Evolutionary conservation across 768 basidiomycete genomes (phyloP), one percentile per base, ranked within the genome.

Genomic region (Tricholomella constricta): DNA sequence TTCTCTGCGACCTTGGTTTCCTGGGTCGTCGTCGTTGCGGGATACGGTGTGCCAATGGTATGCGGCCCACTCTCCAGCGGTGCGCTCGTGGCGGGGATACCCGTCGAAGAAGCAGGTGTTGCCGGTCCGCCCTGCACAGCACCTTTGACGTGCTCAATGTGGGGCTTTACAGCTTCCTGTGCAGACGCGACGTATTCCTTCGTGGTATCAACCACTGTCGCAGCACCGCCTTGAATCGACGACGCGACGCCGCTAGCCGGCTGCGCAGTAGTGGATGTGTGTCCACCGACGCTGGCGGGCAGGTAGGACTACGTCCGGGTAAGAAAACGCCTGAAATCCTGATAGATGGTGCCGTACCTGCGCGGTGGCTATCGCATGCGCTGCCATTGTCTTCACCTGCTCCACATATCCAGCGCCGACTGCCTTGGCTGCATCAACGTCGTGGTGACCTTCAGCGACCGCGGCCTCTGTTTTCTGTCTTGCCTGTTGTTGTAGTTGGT

Each of bases 381-480:
- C 67, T 0, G 80, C 82, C 2, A 81, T 44, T 6, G 62, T 66
- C 66, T 79, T 84, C 1, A 80, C 84, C 57, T 83, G 78, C 20
- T 83, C 78, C 6, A 86, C 65, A 58, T 84, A 85, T 0, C 71
- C 71, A 6, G 71, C 70, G 25, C 78, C 77, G 1, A 74, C 62
- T 4, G 73, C 74, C 60, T 79, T 78, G 0, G 72, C 74, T 11
- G 70, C 65, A 6, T 78, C 73, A 2, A 87, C 72, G 52, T 81
- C 77, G 6, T 68, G 65, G 57, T 81, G 73, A 3, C 85, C 86
- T 60, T 88, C 76, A 0, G 72, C 71, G n/a, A 80, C 82, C 17
- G 85, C 86, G 1, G 67, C 66, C 41, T 83, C 68, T 1, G 80
- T 82, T 58, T 70, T 79, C 43, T 68, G 57, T n/a, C 67, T 66